Evolutionary conservation across 108 stramenopile genomes (phyloP), one percentile per base, ranked within the genome.

Genomic region (Cylindrotheca fusiformis): DNA sequence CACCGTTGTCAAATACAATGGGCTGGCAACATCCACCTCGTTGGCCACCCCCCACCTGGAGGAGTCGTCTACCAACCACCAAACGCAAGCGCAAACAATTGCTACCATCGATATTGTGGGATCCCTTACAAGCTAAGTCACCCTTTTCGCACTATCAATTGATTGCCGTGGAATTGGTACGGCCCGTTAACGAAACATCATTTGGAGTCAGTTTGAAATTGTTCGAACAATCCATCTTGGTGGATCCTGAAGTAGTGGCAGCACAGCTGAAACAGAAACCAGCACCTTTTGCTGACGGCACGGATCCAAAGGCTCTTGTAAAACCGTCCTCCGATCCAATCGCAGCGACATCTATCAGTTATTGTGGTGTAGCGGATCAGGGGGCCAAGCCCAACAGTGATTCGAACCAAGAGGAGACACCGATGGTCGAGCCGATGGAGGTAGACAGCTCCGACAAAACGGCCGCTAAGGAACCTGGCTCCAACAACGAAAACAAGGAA

Each of bases 141-240:
- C 77, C 77, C 3, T 78, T 69, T 70, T 47, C 68, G 0, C 17
- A 45, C 4, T 41, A 48, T 0, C 57, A 78, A 31, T 51, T 48
- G n/a, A 14, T 71, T 6, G 19, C 69, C 20, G 30, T 61, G 14
- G 19, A 69, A 5, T 48, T 72, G 48, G 36, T 84, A 21, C 64
- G 65, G 81, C 32, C 54, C 47, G 22, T 21, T 44, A 18, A 48
- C 52, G 54, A 51, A 21, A 55, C 65, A 25, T 54, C 66, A 27
- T 87, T 84, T 74, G 86, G 86, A 24, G 83, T 87, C 27, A 70
- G 62, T 29, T 44, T 87, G 24, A 45, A 76, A 24, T 62, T 45
- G 23, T 62, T 76, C 21, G 66, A 74, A 17, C 68, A 60, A 36
- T 81, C 77, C 55, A 75, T 69, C 2, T 59, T 87, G 62, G 78